Evolutionary conservation across 495 filamentous ascomycete genomes (phyloP), one percentile per base, ranked within the genome.

Genomic region (Penicillium goetzii): DNA sequence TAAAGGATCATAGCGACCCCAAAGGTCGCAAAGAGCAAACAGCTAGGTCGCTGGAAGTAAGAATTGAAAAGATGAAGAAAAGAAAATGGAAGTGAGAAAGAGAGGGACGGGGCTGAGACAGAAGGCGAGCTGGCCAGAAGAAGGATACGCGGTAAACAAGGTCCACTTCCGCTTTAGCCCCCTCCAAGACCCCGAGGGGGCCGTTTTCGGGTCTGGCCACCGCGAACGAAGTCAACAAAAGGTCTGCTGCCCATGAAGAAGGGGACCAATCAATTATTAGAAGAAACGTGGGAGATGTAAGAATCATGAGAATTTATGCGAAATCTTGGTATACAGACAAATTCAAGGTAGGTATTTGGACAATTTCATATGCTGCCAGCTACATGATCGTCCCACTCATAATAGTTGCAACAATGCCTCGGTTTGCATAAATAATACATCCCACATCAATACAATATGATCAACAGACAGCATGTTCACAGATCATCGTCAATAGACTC

Each of bases 61-160:
- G 8, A 62, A 62, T 36, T 33, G 47, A 65, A 53, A 51, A 57
- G 41, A 66, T 30, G 50, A 64, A 52, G 34, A 53, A 62, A 61
- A 60, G 56, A 55, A 62, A 61, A 56, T 33, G 36, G 32, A 63
- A 59, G 47, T 28, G 43, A 33, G 30, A 62, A 59, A 38, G 58
- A 56, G 60, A 36, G 43, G 32, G 33, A 52, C 36, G 40, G 23
- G 56, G 41, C 56, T 61, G 58, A 60, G 30, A 43, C 63, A 61
- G 58, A 62, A 36, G 61, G 40, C 64, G 64, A 67, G 67, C 56
- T 66, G 64, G 65, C 64, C 60, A 65, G 55, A 61, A 65, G 55
- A 61, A 55, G 45, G 52, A 66, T 61, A 32, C 30, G n/a, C n/a
- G 30, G 30, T 32, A 68, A 61, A 68, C 62, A 68, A 45, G 62